Evolutionary conservation across 2,329 filamentous ascomycete species (phyloP), one percentile per base, ranked within the genome.

Genomic region (Sarocladium strictum): DNA sequence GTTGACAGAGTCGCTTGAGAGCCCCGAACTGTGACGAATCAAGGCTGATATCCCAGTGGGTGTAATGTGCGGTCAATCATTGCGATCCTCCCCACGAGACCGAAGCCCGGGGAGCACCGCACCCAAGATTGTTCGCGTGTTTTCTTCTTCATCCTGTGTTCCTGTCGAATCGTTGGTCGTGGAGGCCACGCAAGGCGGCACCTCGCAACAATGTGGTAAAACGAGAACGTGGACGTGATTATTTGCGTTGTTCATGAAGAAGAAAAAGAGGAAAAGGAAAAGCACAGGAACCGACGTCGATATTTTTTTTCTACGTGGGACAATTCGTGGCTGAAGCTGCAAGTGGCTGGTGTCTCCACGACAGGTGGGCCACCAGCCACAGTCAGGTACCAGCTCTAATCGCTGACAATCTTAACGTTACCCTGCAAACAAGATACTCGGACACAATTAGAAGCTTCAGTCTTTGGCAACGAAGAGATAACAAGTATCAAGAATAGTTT

Each of bases 51-150:
- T n/a, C n/a, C 27, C 7, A 12, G 24, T n/a, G 27, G 49, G 53
- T 50, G 47, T 43, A 53, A 77, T 79, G 77, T 79, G 72, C 76
- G 77, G 63, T 78, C 77, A 79, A 79, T 79, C 77, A 79, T 79
- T 79, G 77, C 77, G 76, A 73, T 79, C 77, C 77, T 76, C 69
- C 75, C 70, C 77, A 79, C 65, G 65, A 68, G 65, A 70, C 47
- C 47, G 47, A 51, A 51, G 47, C 47, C 47, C 47, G 74, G 69
- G 70, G 71, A 78, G 72, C 77, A 79, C 75, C 77, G 77, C 77
- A 79, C 77, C 77, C 77, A 79, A 79, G 77, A 79, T 78, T 78
- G 76, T 74, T 72, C 77, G 75, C 64, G 69, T 32, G 37, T 52
- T 73, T 76, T 74, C 58, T 67, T 79, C 77, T 79, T 71, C 77